phyloP scores from a whole-genome alignment of 345 rosid species.

The Toxicodendron radicans region DNA sequence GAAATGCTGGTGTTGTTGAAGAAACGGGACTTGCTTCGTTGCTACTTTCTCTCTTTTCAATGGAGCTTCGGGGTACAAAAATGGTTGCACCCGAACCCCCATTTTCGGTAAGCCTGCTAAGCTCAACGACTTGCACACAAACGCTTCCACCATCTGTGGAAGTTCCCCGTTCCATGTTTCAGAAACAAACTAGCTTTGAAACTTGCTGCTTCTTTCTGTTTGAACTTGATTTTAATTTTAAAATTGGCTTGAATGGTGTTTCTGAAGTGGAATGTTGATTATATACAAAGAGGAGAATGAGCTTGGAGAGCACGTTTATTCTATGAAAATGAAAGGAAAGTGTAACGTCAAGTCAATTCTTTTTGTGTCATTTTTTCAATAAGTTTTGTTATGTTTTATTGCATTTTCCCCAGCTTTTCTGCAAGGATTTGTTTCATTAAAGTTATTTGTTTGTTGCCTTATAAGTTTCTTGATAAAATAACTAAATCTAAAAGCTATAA shows the following conservation, averaged over 20 bases:
- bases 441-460: not conserved
- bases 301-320: slow-evolving; percentile 45
- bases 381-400: slow-evolving; percentile 7
- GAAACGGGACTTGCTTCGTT: slow-evolving; percentile 28
- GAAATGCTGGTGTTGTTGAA: slow-evolving; percentile 23
- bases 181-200: slow-evolving; percentile 1
- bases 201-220: not conserved
- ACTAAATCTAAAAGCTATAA: slow-evolving; percentile 17
- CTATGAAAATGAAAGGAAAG: slow-evolving; percentile 43
- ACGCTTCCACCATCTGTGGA: slow-evolving; percentile 48
- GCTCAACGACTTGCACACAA: slow-evolving; percentile 46
- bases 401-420: slow-evolving; percentile 2
- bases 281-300: slow-evolving; percentile 22
- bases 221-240: not conserved
- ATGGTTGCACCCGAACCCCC: slow-evolving; percentile 53
- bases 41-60: slow-evolving; percentile 54
- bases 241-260: not conserved
- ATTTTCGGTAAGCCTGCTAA: slow-evolving; percentile 43
- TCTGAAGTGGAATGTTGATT: not conserved
- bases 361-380: slow-evolving; percentile 24
- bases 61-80: slow-evolving; percentile 52
- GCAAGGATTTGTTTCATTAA: slow-evolving; percentile 8
- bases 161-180: slow-evolving; percentile 33
- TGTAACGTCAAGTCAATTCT: slow-evolving; percentile 39
- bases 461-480: slow-evolving; percentile 14